Base-by-base conservation (phyloP, 2,329 filamentous ascomycete genomes). In the Diaporthe vexans region DNA sequence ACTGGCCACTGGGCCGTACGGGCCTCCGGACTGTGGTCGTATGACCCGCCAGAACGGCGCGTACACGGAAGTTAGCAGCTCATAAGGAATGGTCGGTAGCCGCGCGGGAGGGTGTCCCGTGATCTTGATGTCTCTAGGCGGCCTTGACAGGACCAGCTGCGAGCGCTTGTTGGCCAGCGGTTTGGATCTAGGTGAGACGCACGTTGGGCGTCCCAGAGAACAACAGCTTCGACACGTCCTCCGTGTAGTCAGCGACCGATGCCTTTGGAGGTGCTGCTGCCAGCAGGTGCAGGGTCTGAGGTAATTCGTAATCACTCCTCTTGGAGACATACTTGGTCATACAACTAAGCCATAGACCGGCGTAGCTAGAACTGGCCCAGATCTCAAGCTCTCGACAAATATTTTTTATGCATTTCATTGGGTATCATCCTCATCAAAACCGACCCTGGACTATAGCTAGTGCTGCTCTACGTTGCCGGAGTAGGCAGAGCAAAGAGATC, bases 371-470 rank as follows among this genome's bases (percentile, higher is more conserved):
- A 43, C 40, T 15, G 13, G 48, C 29, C 46, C 17, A 40, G 26
- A 11, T 13, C 33, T 54, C 61, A 40, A 40, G 48, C 33, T 15
- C 15, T 54, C 13, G 48, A 21, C 21, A 54, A 21, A 37, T 21
- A 21, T 13, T 40, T 52, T 7, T 21, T 26, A 21, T 40, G 63
- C 33, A 68, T 29, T 54, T 54, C n/a, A 26, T 40, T 33, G 63
- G 63, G 63, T 68, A 68, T 68, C 48, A 54, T 54, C 37, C n/a
- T 68, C 48, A 4, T 40, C n/a, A 48, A 26, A 26, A 52, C 63
- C 46, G 15, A 21, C 7, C 57, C 51, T 13, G 46, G 35, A n/a
- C 21, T 37, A 57, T 51, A 29, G 63, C 35, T 37, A 51, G 40
- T 21, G 24, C 48, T 26, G 21, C 11, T 26, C 54, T 63, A 76